Percentiles rank a stretch among this genome's conserved stretches.
Conservation (phyloP, 805 yeast genomes). For the Wickerhamiella kazuoi region DNA sequence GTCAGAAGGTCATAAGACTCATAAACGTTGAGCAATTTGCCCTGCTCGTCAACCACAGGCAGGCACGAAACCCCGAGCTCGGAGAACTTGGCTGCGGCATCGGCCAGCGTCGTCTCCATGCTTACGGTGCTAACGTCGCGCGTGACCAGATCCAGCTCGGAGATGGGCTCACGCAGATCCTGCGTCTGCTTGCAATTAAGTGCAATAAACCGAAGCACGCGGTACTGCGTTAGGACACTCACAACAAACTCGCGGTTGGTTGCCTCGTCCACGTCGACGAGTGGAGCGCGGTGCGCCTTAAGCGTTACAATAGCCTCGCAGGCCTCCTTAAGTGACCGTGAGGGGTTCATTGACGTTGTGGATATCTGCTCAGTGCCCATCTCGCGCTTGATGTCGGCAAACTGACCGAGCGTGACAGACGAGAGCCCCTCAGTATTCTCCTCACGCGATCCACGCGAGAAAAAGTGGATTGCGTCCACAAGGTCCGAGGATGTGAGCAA, state of each 20-base stretch:
- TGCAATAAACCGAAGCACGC: slow-evolving; percentile 88
- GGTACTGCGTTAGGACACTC: slow-evolving; percentile 84
- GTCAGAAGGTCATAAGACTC: slow-evolving; percentile 93
- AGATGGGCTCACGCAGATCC: slow-evolving; percentile 58
- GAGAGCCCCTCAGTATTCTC: slow-evolving; percentile 80
- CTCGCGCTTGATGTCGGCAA: slow-evolving; percentile 70
- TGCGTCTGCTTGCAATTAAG: slow-evolving; percentile 90
- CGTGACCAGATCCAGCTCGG: slow-evolving; percentile 45
- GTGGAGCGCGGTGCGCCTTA: slow-evolving; percentile 81
- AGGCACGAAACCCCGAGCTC: slow-evolving; percentile 73
- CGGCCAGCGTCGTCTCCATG: slow-evolving; percentile 84
- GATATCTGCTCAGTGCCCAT: slow-evolving; percentile 77
- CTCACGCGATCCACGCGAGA: slow-evolving; percentile 47
- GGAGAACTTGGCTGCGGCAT: slow-evolving; percentile 69
- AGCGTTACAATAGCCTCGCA: slow-evolving; percentile 80
- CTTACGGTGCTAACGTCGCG: slow-evolving; percentile 52
- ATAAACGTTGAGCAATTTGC: slow-evolving; percentile 65
- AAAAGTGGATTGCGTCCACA: slow-evolving; percentile 86
- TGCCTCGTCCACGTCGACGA: slow-evolving; percentile 85
- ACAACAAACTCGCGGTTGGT: slow-evolving; percentile 89
- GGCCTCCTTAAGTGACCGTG: slow-evolving; percentile 75
- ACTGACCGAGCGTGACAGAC: slow-evolving; percentile 64
- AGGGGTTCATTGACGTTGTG: slow-evolving; percentile 77
- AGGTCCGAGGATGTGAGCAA: slow-evolving; percentile 81
- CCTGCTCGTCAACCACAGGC: slow-evolving; percentile 71